Percentiles rank a stretch among this genome's conserved stretches.
phyloP scores from a whole-genome alignment of 768 basidiomycete genomes.

The Hygrophorus russula region DNA sequence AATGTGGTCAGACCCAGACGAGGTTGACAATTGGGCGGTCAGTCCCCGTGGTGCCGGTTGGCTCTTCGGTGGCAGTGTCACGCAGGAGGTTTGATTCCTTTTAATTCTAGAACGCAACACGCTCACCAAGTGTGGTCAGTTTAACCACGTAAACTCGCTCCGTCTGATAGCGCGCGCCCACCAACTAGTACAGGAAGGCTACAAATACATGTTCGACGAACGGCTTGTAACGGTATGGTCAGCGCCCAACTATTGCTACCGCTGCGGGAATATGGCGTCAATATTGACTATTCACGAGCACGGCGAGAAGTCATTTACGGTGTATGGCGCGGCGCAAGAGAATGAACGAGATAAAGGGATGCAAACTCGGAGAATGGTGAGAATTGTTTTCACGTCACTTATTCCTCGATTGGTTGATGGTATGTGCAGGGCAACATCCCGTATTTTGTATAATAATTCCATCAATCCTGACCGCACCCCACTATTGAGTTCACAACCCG shows the following conservation, averaged over 20 bases:
- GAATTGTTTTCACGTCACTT: constrained; percentile 11
- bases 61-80: constrained; percentile 83
- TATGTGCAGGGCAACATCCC: constrained; percentile 42
- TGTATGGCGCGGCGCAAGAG: constrained; percentile 82
- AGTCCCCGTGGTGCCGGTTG: constrained; percentile 95
- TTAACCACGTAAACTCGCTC: constrained; percentile 87
- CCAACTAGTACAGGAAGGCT: constrained; percentile 93
- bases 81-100: constrained; percentile 50
- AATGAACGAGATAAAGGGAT: constrained; percentile 79
- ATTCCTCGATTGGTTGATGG: background rate
- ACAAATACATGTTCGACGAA: constrained; percentile 94
- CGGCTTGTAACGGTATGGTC: constrained; percentile 90
- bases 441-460: constrained; percentile 42
- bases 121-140: constrained; percentile 29
- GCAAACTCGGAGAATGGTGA: constrained; percentile 63
- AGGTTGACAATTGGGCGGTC: constrained; percentile 93
- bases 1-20: constrained; percentile 98
- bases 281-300: constrained; percentile 76
- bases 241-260: constrained; percentile 75
- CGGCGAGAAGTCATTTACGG: constrained; percentile 59
- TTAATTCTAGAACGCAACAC: background rate
- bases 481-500: too few relatives aligned
- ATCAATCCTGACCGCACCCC: too few relatives aligned
- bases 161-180: constrained; percentile 89
- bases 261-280: constrained; percentile 83